Evolutionary conservation across 2,329 filamentous ascomycete genomes (phyloP).

Genomic region (Fonsecaea multimorphosa): DNA sequence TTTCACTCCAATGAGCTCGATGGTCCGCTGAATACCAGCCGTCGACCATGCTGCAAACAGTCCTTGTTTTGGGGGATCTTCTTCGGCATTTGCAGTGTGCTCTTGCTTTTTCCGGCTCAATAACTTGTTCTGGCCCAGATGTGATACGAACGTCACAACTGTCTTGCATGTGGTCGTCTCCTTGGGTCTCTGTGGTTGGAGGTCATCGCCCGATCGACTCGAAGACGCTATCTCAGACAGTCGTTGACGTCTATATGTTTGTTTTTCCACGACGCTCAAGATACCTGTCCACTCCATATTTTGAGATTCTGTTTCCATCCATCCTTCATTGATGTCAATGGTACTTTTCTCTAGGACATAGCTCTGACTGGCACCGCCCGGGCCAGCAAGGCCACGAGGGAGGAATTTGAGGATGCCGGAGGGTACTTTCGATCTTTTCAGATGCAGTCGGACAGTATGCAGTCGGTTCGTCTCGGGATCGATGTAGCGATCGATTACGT

Average conservation of each 20-base stretch:
- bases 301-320: slow-evolving; percentile 69
- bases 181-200: slow-evolving; percentile 27
- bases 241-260: slow-evolving; percentile 59
- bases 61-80: slow-evolving; percentile 60
- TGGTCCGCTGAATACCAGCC: slow-evolving; percentile 65
- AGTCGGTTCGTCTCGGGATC: slow-evolving; percentile 65
- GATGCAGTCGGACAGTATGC: slow-evolving; percentile 66
- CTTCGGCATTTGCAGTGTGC: slow-evolving; percentile 50
- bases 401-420: slow-evolving; percentile 66
- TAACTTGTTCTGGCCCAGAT: slow-evolving; percentile 64
- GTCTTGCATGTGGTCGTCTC: slow-evolving; percentile 64
- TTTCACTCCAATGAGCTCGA: slow-evolving; percentile 67
- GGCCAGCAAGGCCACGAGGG: slow-evolving; percentile 64
- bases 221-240: slow-evolving; percentile 18
- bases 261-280: slow-evolving; percentile 66
- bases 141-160: slow-evolving; percentile 66
- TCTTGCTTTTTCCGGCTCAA: slow-evolving; percentile 51
- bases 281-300: slow-evolving; percentile 72
- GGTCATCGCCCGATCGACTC: slow-evolving; percentile 10
- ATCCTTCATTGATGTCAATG: slow-evolving; percentile 67
- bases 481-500: slow-evolving; percentile 68
- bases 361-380: slow-evolving; percentile 63
- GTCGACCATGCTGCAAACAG: slow-evolving; percentile 67
- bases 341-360: slow-evolving; percentile 69
- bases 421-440: slow-evolving; percentile 69